phyloP scores from a whole-genome alignment of 2,329 filamentous ascomycete genomes.

The Scopulariopsis brevicaulis region DNA sequence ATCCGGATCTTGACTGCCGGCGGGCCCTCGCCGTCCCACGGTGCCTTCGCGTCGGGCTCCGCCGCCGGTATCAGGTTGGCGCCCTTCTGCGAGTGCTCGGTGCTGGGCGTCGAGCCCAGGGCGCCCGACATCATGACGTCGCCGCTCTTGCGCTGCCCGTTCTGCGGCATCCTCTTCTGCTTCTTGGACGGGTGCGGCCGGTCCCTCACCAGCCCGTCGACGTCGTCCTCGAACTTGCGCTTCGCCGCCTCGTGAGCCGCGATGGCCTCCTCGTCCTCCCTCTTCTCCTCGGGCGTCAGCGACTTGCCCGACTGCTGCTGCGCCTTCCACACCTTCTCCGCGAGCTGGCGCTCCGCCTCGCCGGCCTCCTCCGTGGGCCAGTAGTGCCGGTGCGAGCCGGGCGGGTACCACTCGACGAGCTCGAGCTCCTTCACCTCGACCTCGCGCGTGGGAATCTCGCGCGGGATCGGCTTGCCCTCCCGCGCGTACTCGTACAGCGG shows the following conservation, averaged over 20 bases:
- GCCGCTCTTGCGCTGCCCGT: constrained; percentile 12
- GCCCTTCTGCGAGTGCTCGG: constrained; percentile 20
- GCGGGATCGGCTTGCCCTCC: constrained; percentile 74
- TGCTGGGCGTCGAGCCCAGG: constrained; percentile 31
- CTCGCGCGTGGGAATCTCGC: constrained; percentile 69
- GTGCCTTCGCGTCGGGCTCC: constrained; percentile 34
- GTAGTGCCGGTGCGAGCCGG: constrained; percentile 65
- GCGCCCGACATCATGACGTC: constrained; percentile 46
- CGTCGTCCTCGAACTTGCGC: constrained; percentile 44
- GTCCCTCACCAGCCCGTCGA: constrained; percentile 45
- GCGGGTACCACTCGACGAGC: constrained; percentile 74
- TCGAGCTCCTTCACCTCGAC: constrained; percentile 72
- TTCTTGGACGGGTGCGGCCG: constrained; percentile 25
- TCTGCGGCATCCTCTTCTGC: constrained; percentile 19
- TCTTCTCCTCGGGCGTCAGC: constrained; percentile 41
- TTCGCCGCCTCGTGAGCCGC: constrained; percentile 46
- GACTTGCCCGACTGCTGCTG: constrained; percentile 38
- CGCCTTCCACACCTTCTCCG: constrained; percentile 57
- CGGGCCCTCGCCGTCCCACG: constrained; percentile 51
- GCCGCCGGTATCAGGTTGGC: constrained; percentile 41
- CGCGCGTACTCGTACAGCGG: constrained; percentile 92
- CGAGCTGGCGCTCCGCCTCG: constrained; percentile 62
- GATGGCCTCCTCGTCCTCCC: constrained; percentile 41
- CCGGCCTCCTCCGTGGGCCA: constrained; percentile 75
- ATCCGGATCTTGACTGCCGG: constrained; percentile 76